Conservation (phyloP, 1,284 basidiomycete genomes). For the Xanthoconium separans region DNA sequence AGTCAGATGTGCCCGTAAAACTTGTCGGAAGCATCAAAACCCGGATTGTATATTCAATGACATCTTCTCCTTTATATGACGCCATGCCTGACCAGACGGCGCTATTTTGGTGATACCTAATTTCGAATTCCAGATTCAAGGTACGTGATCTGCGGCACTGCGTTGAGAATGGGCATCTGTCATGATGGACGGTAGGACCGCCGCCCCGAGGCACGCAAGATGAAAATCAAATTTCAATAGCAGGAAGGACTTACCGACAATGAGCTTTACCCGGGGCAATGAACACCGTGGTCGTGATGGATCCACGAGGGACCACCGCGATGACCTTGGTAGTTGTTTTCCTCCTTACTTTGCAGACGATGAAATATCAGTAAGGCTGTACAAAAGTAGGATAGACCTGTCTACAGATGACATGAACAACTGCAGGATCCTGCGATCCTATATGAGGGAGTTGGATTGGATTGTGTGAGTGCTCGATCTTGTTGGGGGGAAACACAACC, state of each 20-base stretch:
- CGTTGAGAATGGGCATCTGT: no score
- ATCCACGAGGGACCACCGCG: not conserved
- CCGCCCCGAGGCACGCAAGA: not conserved
- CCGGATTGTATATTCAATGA: not conserved
- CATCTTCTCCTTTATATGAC: not conserved
- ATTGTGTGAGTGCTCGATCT: no score
- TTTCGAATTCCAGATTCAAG: not conserved
- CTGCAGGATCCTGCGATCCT: not conserved
- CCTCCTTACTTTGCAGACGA: not conserved
- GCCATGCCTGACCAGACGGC: not conserved
- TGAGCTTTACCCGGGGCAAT: not conserved
- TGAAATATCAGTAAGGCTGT: not conserved
- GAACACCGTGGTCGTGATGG: no score
- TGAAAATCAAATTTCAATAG: not conserved
- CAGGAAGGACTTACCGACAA: not conserved
- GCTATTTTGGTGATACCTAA: not conserved
- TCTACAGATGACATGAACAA: not conserved
- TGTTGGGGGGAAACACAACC: no score
- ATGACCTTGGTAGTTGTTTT: not conserved
- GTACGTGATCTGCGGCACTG: not conserved
- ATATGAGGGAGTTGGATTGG: no score
- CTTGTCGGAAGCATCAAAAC: not conserved
- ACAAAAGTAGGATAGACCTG: not conserved
- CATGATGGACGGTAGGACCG: not conserved
- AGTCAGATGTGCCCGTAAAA: not conserved